Base-by-base conservation (phyloP, 1,139 yeast species). In the Suhomyces maxii region DNA sequence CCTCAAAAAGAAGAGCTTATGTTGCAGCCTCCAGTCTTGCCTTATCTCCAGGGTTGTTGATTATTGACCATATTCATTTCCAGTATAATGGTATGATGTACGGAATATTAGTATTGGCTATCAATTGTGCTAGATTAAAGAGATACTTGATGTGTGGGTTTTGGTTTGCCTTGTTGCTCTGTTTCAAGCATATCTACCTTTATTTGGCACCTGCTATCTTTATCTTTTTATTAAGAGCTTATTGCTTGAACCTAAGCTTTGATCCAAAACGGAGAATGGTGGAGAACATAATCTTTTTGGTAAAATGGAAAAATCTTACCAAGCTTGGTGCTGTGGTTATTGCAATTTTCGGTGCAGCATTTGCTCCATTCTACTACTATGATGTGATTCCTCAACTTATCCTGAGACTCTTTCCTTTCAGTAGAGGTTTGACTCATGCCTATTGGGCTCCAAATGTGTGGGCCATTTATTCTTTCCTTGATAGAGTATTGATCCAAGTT, bases 391-490 rank as follows among this genome's bases (percentile, higher is more conserved):
- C 88, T 1, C 82, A 89, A 52, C 68, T 93, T 13, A 42, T 89
- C 10, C 63, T 72, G 6, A 73, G 99, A 42, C 68, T 95, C 36
- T 93, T 93, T 67, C 99, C 99, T 6, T 93, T 93, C 61, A 86
- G 96, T 42, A 78, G 99, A 60, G 99, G 99, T 1, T 75, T 95
- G 36, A 93, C 97, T 6, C 99, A 95, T 65, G 97, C 98, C 0
- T 95, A 95, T 68, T 93, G 99, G 99, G 99, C 99, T 0, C 99
- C 99, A 5, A 93, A 93, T 58, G 73, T 90, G 44, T 93, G 99
- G 99, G 97, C 99, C 0, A 58, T 93, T 10, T 93, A 93, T 65
- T 88, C 97, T 0, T 86, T 89, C 55, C 53, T 77, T n/a, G 99
- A 93, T 65, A 76, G 96, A 49, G 61, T 84, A 0, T 71, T 91